These are phyloP conservation scores for Cladosporium sp. DNA, from an alignment of 2,329 filamentous ascomycete genomes.

Conservation along the genomic window DNA sequence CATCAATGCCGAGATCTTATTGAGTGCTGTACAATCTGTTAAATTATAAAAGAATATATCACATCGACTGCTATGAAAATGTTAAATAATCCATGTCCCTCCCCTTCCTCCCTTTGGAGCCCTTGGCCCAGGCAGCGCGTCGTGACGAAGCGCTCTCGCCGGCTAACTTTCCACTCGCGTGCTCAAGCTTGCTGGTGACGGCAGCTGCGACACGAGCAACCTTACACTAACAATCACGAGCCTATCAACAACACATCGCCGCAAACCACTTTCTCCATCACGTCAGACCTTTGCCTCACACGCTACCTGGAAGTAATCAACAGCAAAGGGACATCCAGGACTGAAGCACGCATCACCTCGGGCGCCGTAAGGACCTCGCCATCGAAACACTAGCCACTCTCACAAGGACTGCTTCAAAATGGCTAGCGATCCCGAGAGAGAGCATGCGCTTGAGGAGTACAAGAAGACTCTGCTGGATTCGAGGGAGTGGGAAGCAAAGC, in stretches of 20 bases:
- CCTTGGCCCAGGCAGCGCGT: too few species aligned
- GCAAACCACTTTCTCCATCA: neutral
- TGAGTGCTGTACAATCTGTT: too few species aligned
- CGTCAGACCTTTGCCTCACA: neutral
- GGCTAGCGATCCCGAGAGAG: constrained; percentile 45
- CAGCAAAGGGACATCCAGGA: neutral
- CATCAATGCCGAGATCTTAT: too few species aligned
- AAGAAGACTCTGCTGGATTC: constrained; percentile 69
- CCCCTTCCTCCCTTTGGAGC: too few species aligned
- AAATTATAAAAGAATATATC: too few species aligned
- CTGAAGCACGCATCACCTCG: neutral
- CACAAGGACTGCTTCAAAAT: constrained; percentile 16
- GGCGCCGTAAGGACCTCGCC: neutral
- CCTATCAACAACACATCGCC: neutral
- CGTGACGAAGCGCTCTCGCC: too few species aligned
- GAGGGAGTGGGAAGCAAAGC: constrained; percentile 96
- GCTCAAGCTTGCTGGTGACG: too few species aligned
- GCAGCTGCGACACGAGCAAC: too few species aligned
- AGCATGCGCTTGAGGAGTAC: constrained; percentile 50
- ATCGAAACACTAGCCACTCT: neutral
- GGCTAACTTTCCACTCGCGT: too few species aligned
- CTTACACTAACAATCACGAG: neutral
- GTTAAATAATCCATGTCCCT: too few species aligned
- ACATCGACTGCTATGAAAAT: too few species aligned
- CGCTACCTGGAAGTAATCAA: neutral